These are phyloP conservation scores for Sphagnurus paluster DNA, from an alignment of 1,284 basidiomycete genomes.

Conservation along the genomic window DNA sequence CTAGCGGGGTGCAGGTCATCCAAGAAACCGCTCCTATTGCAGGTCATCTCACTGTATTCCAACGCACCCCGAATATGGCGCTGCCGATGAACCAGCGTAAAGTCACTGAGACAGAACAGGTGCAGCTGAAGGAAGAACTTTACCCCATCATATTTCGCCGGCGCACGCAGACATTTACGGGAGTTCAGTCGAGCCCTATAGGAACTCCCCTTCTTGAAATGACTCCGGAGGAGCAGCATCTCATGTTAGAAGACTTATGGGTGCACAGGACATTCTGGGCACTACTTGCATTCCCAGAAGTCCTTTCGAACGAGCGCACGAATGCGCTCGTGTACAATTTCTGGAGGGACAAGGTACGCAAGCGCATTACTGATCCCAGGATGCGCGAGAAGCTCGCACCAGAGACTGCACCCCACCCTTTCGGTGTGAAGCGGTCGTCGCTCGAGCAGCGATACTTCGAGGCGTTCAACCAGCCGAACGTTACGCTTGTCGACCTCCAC, in stretches of 20 bases:
- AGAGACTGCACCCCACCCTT: slow-evolving; percentile 23
- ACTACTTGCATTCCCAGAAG: slow-evolving; percentile 19
- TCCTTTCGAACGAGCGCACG: slow-evolving; percentile 19
- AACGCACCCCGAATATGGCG: slow-evolving; percentile 26
- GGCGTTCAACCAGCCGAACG: slow-evolving; percentile 26
- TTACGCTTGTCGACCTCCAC: slow-evolving; percentile 24
- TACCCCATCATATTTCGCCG: not conserved
- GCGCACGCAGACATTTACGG: not conserved
- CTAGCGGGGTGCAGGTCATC: too few species aligned
- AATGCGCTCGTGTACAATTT: slow-evolving; percentile 25
- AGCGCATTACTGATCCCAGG: slow-evolving; percentile 20
- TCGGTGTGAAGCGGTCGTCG: too few species aligned
- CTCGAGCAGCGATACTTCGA: slow-evolving; percentile 26
- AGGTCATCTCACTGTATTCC: slow-evolving; percentile 27
- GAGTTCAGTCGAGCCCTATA: slow-evolving; percentile 8
- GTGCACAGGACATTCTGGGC: slow-evolving; percentile 22
- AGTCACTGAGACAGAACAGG: not conserved
- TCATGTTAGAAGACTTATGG: slow-evolving; percentile 24
- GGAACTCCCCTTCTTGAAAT: slow-evolving; percentile 12
- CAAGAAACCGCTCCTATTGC: slow-evolving; percentile 23
- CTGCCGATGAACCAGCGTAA: slow-evolving; percentile 20
- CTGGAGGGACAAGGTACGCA: slow-evolving; percentile 26
- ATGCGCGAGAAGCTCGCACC: slow-evolving; percentile 27
- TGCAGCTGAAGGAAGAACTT: not conserved
- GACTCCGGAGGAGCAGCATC: slow-evolving; percentile 21